phyloP scores from a whole-genome alignment of 345 rosid genomes.

The Passiflora organensis region DNA sequence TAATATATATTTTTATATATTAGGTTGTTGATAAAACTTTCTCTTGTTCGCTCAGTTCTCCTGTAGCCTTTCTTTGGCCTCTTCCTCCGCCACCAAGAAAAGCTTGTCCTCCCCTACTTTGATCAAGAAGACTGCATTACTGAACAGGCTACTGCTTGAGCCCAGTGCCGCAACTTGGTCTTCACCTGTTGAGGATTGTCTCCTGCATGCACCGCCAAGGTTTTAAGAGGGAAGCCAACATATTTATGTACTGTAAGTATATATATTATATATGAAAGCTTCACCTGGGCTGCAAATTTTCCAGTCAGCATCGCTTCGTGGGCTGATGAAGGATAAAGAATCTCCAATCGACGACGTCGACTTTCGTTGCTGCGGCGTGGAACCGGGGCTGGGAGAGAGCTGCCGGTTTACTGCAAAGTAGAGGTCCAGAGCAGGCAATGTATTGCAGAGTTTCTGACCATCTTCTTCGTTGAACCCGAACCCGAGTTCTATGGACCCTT shows the following conservation, averaged over 20 bases:
- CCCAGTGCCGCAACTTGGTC: conserved; percentile 86
- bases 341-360: conserved; percentile 40
- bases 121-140: conserved; percentile 38
- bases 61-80: too few relatives aligned
- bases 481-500: conserved; percentile 92
- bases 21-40: too few relatives aligned
- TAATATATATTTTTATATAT: too few relatives aligned
- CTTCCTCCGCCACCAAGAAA: too few relatives aligned
- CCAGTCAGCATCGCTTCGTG: conserved; percentile 55
- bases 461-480: conserved; percentile 86
- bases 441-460: conserved; percentile 61
- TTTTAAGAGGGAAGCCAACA: too few relatives aligned
- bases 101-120: too few relatives aligned
- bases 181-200: conserved; percentile 71
- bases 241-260: too few relatives aligned
- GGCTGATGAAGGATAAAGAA: conserved; percentile 65
- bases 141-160: conserved; percentile 94
- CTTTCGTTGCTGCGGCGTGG: conserved; percentile 44
- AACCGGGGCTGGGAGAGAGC: conserved; percentile 60
- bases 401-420: conserved; percentile 88
- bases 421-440: conserved; percentile 83
- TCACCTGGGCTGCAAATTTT: conserved; percentile 85
- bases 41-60: too few relatives aligned
- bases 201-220: too few relatives aligned
- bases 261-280: too few relatives aligned